Conservation (phyloP, 2,329 filamentous ascomycete genomes). For the Trematosphaeria pertusa region DNA sequence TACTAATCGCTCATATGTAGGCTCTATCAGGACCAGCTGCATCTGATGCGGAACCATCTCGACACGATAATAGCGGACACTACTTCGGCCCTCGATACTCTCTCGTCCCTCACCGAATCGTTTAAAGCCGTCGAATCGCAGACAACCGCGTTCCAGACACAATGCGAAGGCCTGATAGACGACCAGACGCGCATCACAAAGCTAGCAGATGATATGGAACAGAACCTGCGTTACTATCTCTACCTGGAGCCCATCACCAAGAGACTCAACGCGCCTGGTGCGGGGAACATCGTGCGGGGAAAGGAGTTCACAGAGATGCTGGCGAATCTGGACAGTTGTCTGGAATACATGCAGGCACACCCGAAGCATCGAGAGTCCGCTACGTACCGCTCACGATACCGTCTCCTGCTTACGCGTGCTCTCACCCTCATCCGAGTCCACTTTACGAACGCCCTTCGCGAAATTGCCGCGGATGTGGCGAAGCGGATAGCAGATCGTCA, state of each 20-base stretch:
- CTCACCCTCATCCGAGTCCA: conserved; percentile 71
- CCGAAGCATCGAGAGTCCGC: conserved; percentile 86
- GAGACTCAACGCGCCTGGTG: conserved; percentile 88
- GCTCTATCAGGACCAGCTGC: conserved; percentile 80
- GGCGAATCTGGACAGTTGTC: conserved; percentile 83
- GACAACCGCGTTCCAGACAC: conserved; percentile 89
- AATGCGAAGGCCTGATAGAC: conserved; percentile 84
- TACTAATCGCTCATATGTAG: conserved; percentile 52
- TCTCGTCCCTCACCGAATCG: conserved; percentile 81
- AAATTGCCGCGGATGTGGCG: conserved; percentile 67
- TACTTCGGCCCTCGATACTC: conserved; percentile 73
- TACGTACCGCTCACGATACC: conserved; percentile 86
- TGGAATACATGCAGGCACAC: conserved; percentile 90
- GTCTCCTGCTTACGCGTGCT: conserved; percentile 75
- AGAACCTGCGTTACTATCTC: conserved; percentile 92
- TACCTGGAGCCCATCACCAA: conserved; percentile 92
- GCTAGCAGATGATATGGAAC: conserved; percentile 83
- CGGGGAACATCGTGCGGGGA: conserved; percentile 82
- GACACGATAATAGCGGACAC: conserved; percentile 80
- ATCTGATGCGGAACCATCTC: conserved; percentile 81
- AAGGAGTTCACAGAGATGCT: conserved; percentile 89
- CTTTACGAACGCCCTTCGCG: conserved; percentile 68
- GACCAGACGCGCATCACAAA: conserved; percentile 81
- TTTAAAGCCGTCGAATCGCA: conserved; percentile 89
- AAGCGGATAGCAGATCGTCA: conserved; percentile 71